Percentiles rank a stretch among this genome's conserved stretches.
phyloP scores from a whole-genome alignment of 2,329 filamentous ascomycete genomes.

The Ilyonectria sp. region DNA sequence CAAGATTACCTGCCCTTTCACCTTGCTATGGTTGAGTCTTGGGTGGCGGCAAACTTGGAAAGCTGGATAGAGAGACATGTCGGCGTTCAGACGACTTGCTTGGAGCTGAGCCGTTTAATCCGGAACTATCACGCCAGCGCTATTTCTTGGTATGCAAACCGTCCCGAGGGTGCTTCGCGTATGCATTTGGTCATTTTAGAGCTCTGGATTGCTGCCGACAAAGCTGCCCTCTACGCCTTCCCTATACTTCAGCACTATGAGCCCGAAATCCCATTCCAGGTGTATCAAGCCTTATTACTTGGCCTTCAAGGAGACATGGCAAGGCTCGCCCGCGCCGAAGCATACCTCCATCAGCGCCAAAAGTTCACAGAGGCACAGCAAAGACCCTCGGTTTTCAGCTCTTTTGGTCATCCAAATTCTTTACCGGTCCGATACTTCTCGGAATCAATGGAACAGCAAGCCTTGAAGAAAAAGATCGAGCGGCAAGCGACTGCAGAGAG shows the following conservation, averaged over 20 bases:
- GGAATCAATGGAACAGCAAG: constrained; percentile 52
- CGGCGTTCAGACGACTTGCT: constrained; percentile 44
- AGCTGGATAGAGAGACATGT: constrained; percentile 55
- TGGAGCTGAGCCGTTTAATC: constrained; percentile 50
- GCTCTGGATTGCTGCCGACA: constrained; percentile 72
- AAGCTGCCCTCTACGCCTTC: constrained; percentile 54
- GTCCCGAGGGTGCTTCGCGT: constrained; percentile 64
- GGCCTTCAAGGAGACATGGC: constrained; percentile 60
- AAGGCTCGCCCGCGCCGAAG: constrained; percentile 62
- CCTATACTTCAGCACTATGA: constrained; percentile 63
- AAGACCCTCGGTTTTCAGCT: constrained; percentile 29
- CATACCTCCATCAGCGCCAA: constrained; percentile 51
- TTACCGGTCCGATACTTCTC: constrained; percentile 40
- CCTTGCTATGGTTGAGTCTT: constrained; percentile 62
- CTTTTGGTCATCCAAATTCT: constrained; percentile 28
- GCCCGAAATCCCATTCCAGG: constrained; percentile 56
- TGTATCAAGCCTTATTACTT: constrained; percentile 63
- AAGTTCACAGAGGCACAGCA: background rate
- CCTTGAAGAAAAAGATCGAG: constrained; percentile 56
- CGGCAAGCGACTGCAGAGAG: constrained; percentile 48
- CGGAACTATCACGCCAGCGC: constrained; percentile 53
- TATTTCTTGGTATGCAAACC: constrained; percentile 51
- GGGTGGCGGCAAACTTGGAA: constrained; percentile 60
- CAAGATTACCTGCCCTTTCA: constrained; percentile 13
- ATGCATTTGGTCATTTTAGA: constrained; percentile 71